Evolutionary conservation across 2,329 filamentous ascomycete genomes (phyloP).

Genomic region (Stemphylium lycopersici): DNA sequence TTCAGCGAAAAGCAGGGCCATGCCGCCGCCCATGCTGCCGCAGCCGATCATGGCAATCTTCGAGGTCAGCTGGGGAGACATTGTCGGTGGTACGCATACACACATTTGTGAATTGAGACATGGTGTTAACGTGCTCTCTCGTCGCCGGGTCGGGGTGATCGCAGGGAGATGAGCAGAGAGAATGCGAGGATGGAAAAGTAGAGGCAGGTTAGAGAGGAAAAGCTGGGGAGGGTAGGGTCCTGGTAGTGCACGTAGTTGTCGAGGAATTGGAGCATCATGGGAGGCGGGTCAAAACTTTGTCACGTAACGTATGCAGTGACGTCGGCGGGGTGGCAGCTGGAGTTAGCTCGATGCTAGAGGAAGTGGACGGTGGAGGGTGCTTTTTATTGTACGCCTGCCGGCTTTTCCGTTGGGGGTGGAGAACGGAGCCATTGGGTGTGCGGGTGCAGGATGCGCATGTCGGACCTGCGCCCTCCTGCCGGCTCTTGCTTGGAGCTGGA

Average conservation of each 20-base stretch:
- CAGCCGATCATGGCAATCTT: constrained; percentile 64
- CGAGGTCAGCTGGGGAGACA: background rate
- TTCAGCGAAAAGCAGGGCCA: constrained; percentile 65
- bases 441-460: background rate
- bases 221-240: constrained; percentile 38
- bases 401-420: constrained; percentile 1
- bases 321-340: constrained; percentile 20
- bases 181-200: constrained; percentile 37
- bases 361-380: background rate
- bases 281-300: constrained; percentile 6
- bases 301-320: constrained; percentile 15
- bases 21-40: constrained; percentile 66
- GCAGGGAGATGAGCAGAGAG: constrained; percentile 32
- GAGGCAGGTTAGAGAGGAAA: constrained; percentile 38
- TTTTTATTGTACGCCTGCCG: constrained; percentile 2
- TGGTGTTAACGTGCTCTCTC: constrained; percentile 16
- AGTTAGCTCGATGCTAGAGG: constrained; percentile 5
- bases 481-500: background rate
- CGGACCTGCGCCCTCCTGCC: background rate
- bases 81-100: constrained; percentile 3
- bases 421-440: constrained; percentile 5
- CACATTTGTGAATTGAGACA: constrained; percentile 35
- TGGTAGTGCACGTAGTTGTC: constrained; percentile 38
- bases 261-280: constrained; percentile 35
- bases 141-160: constrained; percentile 23